Evolutionary conservation across 495 filamentous ascomycete species (phyloP).

Genomic region (Alectoria sarmentosa): DNA sequence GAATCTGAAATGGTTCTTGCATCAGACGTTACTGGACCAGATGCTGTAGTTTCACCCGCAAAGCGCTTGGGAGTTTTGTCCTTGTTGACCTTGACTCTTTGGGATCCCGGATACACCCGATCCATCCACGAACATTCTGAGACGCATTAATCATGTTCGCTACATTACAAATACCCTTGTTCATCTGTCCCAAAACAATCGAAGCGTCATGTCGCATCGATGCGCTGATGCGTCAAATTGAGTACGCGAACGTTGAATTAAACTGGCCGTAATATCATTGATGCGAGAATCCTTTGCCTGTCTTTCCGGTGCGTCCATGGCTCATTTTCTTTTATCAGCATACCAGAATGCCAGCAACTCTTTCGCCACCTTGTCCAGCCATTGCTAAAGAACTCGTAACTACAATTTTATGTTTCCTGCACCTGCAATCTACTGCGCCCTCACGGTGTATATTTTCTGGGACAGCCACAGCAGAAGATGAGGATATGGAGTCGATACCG

Average conservation of each 20-base stretch:
- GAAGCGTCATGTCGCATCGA: neutral
- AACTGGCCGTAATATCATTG: neutral
- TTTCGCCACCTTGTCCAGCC: neutral
- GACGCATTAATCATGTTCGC: neutral
- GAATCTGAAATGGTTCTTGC: neutral
- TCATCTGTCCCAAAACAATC: neutral
- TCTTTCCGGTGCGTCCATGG: neutral
- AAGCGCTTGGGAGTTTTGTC: neutral
- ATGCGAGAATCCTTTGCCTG: neutral
- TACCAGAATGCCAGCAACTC: neutral
- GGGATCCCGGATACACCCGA: neutral
- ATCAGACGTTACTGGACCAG: neutral
- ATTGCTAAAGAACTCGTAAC: too few species aligned
- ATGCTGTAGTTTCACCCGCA: neutral
- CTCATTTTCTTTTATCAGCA: neutral
- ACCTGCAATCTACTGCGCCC: neutral
- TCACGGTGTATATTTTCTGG: neutral
- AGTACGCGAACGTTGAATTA: neutral
- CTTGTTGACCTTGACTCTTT: neutral
- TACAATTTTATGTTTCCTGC: neutral
- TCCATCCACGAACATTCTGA: neutral
- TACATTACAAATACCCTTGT: neutral
- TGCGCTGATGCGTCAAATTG: constrained; percentile 10
- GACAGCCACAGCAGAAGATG: constrained; percentile 13
- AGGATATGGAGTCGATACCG: constrained; percentile 21